A percentile compares a stretch with the other conserved stretches of the same genome.
These are phyloP conservation scores for Trypanosoma cruzi DNA, from an alignment of 208 protist genomes.

Conservation along the genomic window DNA sequence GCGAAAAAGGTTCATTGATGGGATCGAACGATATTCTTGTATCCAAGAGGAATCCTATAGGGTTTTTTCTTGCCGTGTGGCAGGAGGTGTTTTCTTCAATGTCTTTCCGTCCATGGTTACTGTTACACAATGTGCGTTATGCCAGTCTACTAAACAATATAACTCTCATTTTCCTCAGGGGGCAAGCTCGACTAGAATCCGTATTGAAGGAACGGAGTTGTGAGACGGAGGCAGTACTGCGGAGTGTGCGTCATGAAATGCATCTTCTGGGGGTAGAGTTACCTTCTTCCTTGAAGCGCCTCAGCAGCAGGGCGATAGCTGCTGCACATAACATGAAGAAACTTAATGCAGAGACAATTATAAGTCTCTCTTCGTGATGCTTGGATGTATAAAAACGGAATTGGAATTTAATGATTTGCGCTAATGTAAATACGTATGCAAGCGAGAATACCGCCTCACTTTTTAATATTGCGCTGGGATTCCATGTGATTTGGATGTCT, in stretches of 20 bases:
- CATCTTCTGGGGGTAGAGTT: constrained; percentile 9
- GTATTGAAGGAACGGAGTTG: constrained; percentile 24
- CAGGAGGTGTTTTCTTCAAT: constrained; percentile 61
- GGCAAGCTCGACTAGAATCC: constrained; percentile 23
- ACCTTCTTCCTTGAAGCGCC: neutral
- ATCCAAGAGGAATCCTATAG: constrained; percentile 27
- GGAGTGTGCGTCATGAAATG: constrained; percentile 21
- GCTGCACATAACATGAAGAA: constrained; percentile 11
- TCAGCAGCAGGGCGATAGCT: constrained; percentile 10
- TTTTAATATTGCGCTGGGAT: no score
- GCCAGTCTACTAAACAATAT: constrained; percentile 43
- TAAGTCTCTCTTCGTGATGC: neutral
- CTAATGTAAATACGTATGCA: no score
- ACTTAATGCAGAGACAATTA: neutral
- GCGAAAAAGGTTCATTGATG: neutral
- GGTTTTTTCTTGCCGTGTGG: constrained; percentile 70
- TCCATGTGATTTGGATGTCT: no score
- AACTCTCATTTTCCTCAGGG: constrained; percentile 29
- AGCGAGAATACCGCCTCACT: no score
- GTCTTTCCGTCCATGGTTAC: constrained; percentile 53
- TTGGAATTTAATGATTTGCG: no score
- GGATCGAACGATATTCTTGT: neutral
- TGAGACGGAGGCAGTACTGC: constrained; percentile 31
- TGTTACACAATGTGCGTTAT: constrained; percentile 43
- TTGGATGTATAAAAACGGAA: no score